These are phyloP conservation scores for Cyberlindnera xishuangbannaensis DNA, from an alignment of 805 yeast genomes.

Conservation along the genomic window DNA sequence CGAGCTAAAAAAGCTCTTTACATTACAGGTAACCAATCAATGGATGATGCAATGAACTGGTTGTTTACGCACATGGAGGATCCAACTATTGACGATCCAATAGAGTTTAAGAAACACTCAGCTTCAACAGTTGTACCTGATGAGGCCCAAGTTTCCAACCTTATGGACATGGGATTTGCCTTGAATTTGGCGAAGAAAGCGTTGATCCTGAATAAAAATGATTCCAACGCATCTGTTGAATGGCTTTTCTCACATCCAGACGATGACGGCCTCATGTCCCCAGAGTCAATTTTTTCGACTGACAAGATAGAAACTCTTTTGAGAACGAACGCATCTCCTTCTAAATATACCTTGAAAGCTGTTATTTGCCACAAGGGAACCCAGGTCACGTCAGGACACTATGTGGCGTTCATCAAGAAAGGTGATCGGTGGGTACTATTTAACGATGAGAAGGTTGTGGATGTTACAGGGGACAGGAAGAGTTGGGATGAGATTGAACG, in stretches of 20 bases:
- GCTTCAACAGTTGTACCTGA: slow-evolving; percentile 22
- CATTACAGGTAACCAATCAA: slow-evolving; percentile 57
- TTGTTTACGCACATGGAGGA: slow-evolving; percentile 86
- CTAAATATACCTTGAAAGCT: slow-evolving; percentile 45
- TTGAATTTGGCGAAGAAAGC: slow-evolving; percentile 67
- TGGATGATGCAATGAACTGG: slow-evolving; percentile 87
- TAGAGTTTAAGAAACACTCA: slow-evolving; percentile 11
- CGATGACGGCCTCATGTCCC: slow-evolving; percentile 57
- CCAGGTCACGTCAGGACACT: slow-evolving; percentile 85
- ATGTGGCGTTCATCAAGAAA: slow-evolving; percentile 65
- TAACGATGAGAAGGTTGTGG: slow-evolving; percentile 83
- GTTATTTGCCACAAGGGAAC: slow-evolving; percentile 83
- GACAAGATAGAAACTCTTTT: slow-evolving; percentile 7
- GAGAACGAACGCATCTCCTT: slow-evolving; percentile 3
- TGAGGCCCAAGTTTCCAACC: slow-evolving; percentile 37
- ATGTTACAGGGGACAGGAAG: slow-evolving; percentile 35
- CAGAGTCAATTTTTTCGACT: slow-evolving; percentile 10
- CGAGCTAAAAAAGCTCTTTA: slow-evolving; percentile 64
- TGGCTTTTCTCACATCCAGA: slow-evolving; percentile 86
- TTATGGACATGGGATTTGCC: slow-evolving; percentile 76
- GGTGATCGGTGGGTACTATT: slow-evolving; percentile 61
- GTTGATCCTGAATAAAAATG: slow-evolving; percentile 48
- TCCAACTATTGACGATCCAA: slow-evolving; percentile 56
- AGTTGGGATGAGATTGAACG: slow-evolving; percentile 30
- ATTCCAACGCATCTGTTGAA: slow-evolving; percentile 75